Evolutionary conservation across 2,329 filamentous ascomycete genomes (phyloP).

Genomic region (Phialocephala sp.): DNA sequence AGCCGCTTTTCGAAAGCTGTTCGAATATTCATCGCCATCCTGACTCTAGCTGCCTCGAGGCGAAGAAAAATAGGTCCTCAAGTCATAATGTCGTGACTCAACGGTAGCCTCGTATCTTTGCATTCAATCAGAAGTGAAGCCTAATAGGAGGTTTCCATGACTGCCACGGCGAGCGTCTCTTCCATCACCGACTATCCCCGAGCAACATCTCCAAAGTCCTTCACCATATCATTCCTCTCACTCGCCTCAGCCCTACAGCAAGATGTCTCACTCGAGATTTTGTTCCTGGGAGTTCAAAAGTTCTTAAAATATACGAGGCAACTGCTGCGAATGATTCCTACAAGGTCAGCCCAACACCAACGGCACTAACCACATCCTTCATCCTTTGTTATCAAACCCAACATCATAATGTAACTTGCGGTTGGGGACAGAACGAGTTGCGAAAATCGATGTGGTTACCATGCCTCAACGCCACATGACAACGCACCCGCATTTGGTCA

Average conservation of each 20-base stretch:
- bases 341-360: background rate
- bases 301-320: constrained; percentile 8
- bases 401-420: no score
- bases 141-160: constrained; percentile 2
- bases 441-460: no score
- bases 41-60: background rate
- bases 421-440: no score
- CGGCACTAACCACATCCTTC: no score
- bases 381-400: no score
- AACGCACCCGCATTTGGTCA: no score
- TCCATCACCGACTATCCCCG: background rate
- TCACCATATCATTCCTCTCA: background rate
- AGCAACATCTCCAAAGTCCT: background rate
- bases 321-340: constrained; percentile 2
- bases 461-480: no score
- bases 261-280: background rate
- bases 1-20: background rate
- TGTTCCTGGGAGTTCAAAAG: background rate
- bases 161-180: background rate
- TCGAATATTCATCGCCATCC: background rate
- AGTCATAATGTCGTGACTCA: background rate
- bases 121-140: background rate
- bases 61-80: background rate
- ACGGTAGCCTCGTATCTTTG: background rate
- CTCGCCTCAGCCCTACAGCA: background rate